A percentile compares a stretch with the other conserved stretches of the same genome.
phyloP scores from a whole-genome alignment of 2,329 filamentous ascomycete genomes.

The Aspergillus terreus region DNA sequence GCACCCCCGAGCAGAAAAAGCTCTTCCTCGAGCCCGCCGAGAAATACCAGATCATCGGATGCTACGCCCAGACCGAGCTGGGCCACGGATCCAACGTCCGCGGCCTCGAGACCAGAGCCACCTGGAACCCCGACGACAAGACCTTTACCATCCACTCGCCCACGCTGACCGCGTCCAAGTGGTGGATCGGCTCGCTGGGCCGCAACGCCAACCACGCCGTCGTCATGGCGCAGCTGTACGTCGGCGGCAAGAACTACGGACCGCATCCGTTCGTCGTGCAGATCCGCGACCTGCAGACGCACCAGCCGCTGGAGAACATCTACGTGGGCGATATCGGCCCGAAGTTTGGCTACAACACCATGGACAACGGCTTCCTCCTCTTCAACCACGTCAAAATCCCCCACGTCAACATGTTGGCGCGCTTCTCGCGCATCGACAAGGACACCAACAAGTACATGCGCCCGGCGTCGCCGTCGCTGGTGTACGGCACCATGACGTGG shows the following conservation, averaged over 20 bases:
- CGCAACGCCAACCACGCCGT: conserved; percentile 72
- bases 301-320: conserved; percentile 64
- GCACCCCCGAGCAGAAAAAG: conserved; percentile 69
- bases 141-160: conserved; percentile 73
- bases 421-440: conserved; percentile 67
- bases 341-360: conserved; percentile 75
- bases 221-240: conserved; percentile 72
- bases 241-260: conserved; percentile 65
- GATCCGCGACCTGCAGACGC: conserved; percentile 66
- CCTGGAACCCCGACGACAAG: conserved; percentile 69
- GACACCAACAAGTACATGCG: conserved; percentile 65
- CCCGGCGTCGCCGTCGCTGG: conserved; percentile 62
- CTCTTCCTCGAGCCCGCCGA: conserved; percentile 66
- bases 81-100: conserved; percentile 75
- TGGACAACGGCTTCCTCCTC: conserved; percentile 77
- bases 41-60: conserved; percentile 70
- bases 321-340: conserved; percentile 78
- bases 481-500: conserved; percentile 75
- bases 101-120: conserved; percentile 68
- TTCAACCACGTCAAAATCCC: conserved; percentile 74
- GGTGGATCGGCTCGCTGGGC: conserved; percentile 80
- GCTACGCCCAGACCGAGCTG: conserved; percentile 77
- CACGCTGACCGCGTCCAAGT: conserved; percentile 71
- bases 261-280: conserved; percentile 77
- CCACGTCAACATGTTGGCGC: conserved; percentile 68